A percentile compares a stretch with the other conserved stretches of the same genome.
Conservation (phyloP, 345 rosid genomes). For the Salix brachista region DNA sequence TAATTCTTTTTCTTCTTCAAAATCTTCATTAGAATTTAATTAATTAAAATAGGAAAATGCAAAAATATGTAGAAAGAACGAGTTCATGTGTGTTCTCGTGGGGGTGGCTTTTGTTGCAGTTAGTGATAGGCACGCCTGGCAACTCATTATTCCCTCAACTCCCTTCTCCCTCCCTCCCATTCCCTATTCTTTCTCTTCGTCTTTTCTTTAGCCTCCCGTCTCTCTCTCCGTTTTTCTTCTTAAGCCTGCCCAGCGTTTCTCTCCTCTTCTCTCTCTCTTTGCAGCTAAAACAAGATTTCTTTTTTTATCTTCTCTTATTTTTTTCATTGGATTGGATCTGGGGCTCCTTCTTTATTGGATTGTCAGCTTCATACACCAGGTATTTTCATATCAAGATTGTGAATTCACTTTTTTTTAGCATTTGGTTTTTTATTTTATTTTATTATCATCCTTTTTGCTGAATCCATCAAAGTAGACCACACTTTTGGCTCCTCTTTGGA, state of each 20-base stretch:
- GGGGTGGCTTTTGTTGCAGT: conserved; percentile 53
- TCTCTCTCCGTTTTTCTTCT: conserved; percentile 28
- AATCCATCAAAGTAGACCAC: conserved; percentile 4
- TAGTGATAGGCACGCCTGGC: conserved; percentile 99
- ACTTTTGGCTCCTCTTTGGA: neutral
- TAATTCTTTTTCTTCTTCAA: neutral
- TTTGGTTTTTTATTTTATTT: conserved; percentile 9
- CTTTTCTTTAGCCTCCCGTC: neutral
- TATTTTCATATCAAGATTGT: conserved; percentile 6
- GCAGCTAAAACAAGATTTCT: conserved; percentile 14
- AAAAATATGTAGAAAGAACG: conserved; percentile 2
- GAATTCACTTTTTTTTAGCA: conserved; percentile 3
- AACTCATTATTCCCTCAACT: conserved; percentile 29
- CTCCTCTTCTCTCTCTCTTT: conserved; percentile 17
- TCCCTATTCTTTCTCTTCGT: neutral
- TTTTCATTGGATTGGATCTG: conserved; percentile 52
- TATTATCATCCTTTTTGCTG: conserved; percentile 8
- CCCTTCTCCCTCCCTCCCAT: neutral
- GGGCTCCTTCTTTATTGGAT: conserved; percentile 26
- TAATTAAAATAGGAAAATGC: neutral
- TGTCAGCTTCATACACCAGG: conserved; percentile 31
- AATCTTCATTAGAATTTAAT: no score
- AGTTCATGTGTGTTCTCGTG: conserved; percentile 31
- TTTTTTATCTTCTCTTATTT: conserved; percentile 5
- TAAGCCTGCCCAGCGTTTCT: conserved; percentile 14